Conservation (phyloP, 257 asterid genomes). For the Verbascum thapsus region DNA sequence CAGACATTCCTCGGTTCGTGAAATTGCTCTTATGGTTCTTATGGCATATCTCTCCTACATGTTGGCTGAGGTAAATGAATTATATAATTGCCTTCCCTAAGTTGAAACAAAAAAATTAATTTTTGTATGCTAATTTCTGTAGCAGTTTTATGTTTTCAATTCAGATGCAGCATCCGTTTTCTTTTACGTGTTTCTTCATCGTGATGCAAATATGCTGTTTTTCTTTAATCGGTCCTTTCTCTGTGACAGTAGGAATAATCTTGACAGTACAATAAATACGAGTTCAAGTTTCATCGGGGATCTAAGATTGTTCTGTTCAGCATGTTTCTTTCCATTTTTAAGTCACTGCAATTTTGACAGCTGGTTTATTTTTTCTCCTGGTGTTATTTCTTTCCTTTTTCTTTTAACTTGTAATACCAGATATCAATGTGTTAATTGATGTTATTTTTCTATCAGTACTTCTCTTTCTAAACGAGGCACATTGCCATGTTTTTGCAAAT, state of each 20-base stretch:
- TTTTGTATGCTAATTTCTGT: slow-evolving; percentile 5
- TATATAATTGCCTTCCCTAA: background rate
- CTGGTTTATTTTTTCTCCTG: background rate
- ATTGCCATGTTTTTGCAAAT: background rate
- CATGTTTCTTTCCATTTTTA: background rate
- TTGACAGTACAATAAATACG: background rate
- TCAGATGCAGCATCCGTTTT: background rate
- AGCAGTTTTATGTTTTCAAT: background rate
- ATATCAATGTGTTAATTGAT: slow-evolving; percentile 2
- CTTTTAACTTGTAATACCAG: slow-evolving; percentile 2
- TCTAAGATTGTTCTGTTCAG: background rate
- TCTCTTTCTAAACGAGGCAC: background rate
- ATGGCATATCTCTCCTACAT: slow-evolving; percentile 95
- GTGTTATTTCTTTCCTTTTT: background rate
- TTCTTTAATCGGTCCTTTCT: background rate
- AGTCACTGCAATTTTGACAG: background rate
- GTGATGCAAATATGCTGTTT: background rate
- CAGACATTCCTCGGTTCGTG: slow-evolving; percentile 93
- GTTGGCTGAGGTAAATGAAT: slow-evolving; percentile 82
- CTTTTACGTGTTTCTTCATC: slow-evolving; percentile 16
- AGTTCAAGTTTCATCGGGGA: background rate
- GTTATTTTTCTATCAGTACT: background rate
- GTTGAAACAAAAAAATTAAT: slow-evolving; percentile 3
- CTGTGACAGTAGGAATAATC: background rate
- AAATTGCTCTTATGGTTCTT: slow-evolving; percentile 80